Conservation (phyloP, 1,284 basidiomycete genomes). For the Wolfiporia cocos region DNA sequence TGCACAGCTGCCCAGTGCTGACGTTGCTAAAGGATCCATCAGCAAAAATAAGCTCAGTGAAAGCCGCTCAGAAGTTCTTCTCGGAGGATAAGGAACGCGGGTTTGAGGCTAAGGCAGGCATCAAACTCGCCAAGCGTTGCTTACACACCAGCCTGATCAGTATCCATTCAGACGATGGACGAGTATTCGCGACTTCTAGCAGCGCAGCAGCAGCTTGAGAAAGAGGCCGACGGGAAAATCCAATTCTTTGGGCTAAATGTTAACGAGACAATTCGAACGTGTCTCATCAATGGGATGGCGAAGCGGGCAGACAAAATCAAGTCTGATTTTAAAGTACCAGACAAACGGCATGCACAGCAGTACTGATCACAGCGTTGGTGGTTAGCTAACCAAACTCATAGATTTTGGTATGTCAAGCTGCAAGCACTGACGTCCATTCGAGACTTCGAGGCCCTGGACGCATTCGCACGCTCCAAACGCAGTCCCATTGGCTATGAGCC, state of each 20-base stretch:
- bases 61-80: constrained; percentile 87
- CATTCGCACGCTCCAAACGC: constrained; percentile 79
- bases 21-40: constrained; percentile 49
- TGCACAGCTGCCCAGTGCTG: neutral
- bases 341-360: constrained; percentile 62
- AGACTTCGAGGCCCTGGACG: constrained; percentile 83
- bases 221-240: constrained; percentile 76
- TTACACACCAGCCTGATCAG: neutral
- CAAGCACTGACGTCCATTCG: constrained; percentile 71
- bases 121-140: neutral
- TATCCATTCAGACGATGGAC: constrained; percentile 71
- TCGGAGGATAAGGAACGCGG: constrained; percentile 87
- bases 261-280: constrained; percentile 76
- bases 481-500: constrained; percentile 95
- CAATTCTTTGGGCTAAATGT: constrained; percentile 76
- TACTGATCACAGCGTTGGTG: neutral
- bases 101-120: constrained; percentile 83
- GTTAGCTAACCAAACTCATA: constrained; percentile 23
- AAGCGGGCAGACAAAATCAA: constrained; percentile 87
- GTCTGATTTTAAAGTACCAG: constrained; percentile 85
- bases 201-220: constrained; percentile 83
- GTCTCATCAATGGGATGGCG: constrained; percentile 70
- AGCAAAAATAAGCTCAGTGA: constrained; percentile 68
- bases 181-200: constrained; percentile 76
- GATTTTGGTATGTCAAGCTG: constrained; percentile 91